Evolutionary conservation across 1,139 yeast species (phyloP).

Genomic region (Saccharomyces hybrid): DNA sequence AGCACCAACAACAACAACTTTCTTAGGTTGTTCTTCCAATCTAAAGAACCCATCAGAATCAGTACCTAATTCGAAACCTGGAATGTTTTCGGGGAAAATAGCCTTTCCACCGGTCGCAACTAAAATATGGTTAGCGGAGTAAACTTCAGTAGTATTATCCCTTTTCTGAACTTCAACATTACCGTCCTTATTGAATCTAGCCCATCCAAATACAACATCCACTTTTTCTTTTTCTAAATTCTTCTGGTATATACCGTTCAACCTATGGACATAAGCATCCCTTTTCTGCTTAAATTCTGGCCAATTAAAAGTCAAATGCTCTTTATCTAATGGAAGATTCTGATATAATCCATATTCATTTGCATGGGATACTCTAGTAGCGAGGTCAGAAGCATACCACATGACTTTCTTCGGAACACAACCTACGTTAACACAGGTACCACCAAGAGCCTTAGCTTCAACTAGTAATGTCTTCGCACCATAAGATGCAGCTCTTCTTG

Average conservation of each 20-base stretch:
- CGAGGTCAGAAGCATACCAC: constrained; percentile 96
- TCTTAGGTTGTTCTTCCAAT: constrained; percentile 73
- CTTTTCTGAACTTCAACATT: constrained; percentile 68
- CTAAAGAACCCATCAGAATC: constrained; percentile 90
- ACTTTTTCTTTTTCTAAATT: constrained; percentile 86
- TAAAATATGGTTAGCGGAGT: constrained; percentile 73
- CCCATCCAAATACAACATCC: constrained; percentile 82
- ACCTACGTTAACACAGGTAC: constrained; percentile 98
- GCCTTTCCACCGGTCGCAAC: constrained; percentile 95
- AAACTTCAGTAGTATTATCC: constrained; percentile 50
- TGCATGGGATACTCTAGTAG: constrained; percentile 65
- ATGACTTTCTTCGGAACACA: constrained; percentile 98
- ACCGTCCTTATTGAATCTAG: constrained; percentile 61
- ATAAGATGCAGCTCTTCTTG: constrained; percentile 89
- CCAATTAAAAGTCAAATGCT: constrained; percentile 63
- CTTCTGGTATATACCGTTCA: constrained; percentile 88
- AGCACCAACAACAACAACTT: constrained; percentile 93
- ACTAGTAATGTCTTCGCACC: constrained; percentile 83
- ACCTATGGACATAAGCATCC: constrained; percentile 79
- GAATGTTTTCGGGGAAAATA: constrained; percentile 53
- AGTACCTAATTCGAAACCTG: constrained; percentile 78
- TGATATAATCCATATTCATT: constrained; percentile 70
- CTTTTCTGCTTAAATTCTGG: constrained; percentile 69
- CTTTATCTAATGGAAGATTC: constrained; percentile 46
- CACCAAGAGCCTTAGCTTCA: constrained; percentile 81